Conservation (phyloP, 106 monocot genomes). For the Iris macrosiphon region DNA sequence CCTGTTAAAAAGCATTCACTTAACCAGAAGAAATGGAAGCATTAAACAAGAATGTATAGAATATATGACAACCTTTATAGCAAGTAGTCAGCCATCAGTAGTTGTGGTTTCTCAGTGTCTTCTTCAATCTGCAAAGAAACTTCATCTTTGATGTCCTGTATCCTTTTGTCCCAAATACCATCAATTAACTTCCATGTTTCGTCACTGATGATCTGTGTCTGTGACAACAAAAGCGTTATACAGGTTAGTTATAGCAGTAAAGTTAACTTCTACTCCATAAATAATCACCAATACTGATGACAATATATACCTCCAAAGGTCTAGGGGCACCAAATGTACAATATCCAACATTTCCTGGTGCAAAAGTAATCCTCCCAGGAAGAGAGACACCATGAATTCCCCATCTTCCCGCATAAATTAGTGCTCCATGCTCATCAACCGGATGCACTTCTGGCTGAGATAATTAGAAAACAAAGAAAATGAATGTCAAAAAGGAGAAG, state of each 20-base stretch:
- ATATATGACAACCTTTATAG: conserved; percentile 31
- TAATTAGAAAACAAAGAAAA: conserved; percentile 1
- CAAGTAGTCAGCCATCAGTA: conserved; percentile 53
- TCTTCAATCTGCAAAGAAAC: conserved; percentile 48
- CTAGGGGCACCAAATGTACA: conserved; percentile 76
- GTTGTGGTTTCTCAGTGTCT: conserved; percentile 42
- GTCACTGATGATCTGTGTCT: conserved; percentile 80
- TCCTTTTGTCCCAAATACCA: conserved; percentile 55
- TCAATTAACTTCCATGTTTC: conserved; percentile 82
- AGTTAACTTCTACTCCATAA: neutral
- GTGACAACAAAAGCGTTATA: conserved; percentile 2
- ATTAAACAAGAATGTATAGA: too few relatives aligned
- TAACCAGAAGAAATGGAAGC: conserved; percentile 3
- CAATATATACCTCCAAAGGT: conserved; percentile 51
- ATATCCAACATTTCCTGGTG: conserved; percentile 79
- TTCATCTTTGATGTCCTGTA: conserved; percentile 63
- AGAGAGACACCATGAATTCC: conserved; percentile 79
- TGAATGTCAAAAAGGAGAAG: neutral
- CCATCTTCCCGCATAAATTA: conserved; percentile 89
- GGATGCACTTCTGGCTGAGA: conserved; percentile 59
- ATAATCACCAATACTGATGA: neutral
- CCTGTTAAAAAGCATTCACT: too few relatives aligned
- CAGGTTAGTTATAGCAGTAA: conserved; percentile 12
- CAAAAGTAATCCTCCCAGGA: conserved; percentile 79
- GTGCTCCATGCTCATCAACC: conserved; percentile 80